Evolutionary conservation across 139 green algal genomes (phyloP).

Genomic region (Medakamo hakoo): DNA sequence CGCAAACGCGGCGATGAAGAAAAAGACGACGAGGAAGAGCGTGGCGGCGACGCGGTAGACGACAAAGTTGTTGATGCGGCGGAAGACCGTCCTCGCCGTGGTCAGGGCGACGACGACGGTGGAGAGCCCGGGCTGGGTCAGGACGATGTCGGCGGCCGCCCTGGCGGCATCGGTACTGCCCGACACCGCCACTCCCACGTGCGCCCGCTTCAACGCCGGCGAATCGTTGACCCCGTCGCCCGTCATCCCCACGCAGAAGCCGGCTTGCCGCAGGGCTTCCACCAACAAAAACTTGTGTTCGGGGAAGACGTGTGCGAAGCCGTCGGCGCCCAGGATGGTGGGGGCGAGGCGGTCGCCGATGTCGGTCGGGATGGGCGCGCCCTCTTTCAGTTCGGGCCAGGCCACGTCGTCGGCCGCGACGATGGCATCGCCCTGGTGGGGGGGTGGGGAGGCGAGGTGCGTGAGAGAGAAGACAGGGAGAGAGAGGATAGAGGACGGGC

Average conservation of each 20-base stretch:
- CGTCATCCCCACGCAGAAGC: constrained; percentile 50
- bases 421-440: background rate
- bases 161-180: constrained; percentile 63
- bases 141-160: constrained; percentile 67
- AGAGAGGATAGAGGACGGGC: too few relatives aligned
- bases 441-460: too few relatives aligned
- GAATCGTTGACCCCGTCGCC: constrained; percentile 87
- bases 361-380: too few relatives aligned
- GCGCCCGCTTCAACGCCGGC: constrained; percentile 84
- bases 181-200: constrained; percentile 80
- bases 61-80: constrained; percentile 75
- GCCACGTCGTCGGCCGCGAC: background rate
- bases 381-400: background rate
- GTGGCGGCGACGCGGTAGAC: constrained; percentile 30
- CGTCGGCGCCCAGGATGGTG: constrained; percentile 47
- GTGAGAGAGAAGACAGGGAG: too few relatives aligned
- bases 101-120: constrained; percentile 55
- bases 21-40: background rate
- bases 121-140: constrained; percentile 33
- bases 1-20: background rate
- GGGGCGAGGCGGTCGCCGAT: background rate
- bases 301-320: constrained; percentile 74
- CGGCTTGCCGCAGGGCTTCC: constrained; percentile 36
- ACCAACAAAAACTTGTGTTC: constrained; percentile 84
- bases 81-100: constrained; percentile 72